These are phyloP conservation scores for Fonsecaea pugnacius DNA, from an alignment of 2,329 filamentous ascomycete genomes.

Conservation along the genomic window DNA sequence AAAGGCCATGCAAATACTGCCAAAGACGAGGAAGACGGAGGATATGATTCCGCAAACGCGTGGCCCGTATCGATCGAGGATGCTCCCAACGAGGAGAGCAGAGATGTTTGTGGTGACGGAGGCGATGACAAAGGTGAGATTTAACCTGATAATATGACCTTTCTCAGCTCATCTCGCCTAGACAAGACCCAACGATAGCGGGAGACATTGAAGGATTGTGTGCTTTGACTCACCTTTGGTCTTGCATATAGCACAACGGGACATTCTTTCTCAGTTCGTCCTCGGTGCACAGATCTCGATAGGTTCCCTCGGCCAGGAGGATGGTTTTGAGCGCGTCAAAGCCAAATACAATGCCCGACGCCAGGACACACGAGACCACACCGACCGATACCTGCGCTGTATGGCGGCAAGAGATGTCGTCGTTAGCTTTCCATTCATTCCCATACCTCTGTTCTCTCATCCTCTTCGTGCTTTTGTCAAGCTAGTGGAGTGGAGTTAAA, in stretches of 20 bases:
- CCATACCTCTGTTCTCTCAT: neutral
- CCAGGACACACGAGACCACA: slow-evolving; percentile 73
- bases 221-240: slow-evolving; percentile 49
- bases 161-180: neutral
- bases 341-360: slow-evolving; percentile 80
- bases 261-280: slow-evolving; percentile 54
- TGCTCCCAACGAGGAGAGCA: slow-evolving; percentile 79
- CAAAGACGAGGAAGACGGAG: slow-evolving; percentile 67
- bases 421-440: neutral
- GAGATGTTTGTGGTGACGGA: slow-evolving; percentile 87
- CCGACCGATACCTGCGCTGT: slow-evolving; percentile 66
- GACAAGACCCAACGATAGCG: neutral
- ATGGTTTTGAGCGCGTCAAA: slow-evolving; percentile 84
- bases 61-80: slow-evolving; percentile 83
- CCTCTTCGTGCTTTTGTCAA: neutral
- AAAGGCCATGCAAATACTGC: slow-evolving; percentile 73
- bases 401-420: neutral
- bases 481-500: neutral
- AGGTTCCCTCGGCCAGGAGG: slow-evolving; percentile 73
- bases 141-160: slow-evolving; percentile 57
- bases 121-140: slow-evolving; percentile 89
- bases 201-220: neutral
- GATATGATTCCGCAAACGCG: slow-evolving; percentile 73
- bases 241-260: slow-evolving; percentile 61
- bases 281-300: slow-evolving; percentile 65